A percentile compares a stretch with the other conserved stretches of the same genome.
phyloP scores from a whole-genome alignment of 169 alveolate species.

The Neospora caninum region DNA sequence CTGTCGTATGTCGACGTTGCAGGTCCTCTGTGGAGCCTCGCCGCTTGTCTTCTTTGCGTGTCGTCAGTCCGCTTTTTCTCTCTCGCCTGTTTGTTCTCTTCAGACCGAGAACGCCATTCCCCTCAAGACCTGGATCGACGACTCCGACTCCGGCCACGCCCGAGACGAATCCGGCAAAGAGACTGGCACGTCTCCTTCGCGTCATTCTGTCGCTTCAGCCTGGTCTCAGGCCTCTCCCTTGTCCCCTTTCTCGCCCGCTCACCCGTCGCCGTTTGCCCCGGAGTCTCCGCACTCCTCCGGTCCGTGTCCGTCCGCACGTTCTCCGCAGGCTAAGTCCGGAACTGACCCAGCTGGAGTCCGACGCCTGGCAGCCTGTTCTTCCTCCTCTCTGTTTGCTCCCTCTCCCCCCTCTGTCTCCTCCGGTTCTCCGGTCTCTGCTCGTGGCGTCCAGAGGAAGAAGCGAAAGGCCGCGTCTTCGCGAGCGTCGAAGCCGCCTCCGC shows the following conservation, averaged over 20 bases:
- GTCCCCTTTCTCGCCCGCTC: background rate
- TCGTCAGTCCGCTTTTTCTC: background rate
- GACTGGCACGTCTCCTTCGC: no score
- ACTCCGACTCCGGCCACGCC: no score
- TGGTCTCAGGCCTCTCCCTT: no score
- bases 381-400: background rate
- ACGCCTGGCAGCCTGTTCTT: background rate
- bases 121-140: constrained; percentile 9
- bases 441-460: no score
- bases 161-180: no score
- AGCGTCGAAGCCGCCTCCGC: background rate
- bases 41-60: background rate
- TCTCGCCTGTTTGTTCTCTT: background rate
- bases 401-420: background rate
- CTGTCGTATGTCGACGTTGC: no score
- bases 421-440: background rate
- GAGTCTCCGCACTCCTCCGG: background rate
- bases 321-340: no score
- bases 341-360: no score
- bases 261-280: background rate
- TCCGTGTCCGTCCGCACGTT: no score
- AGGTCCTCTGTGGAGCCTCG: no score
- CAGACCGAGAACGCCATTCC: constrained; percentile 7
- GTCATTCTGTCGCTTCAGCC: no score
- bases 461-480: no score